These are phyloP conservation scores for Amylostereum areolatum DNA, from an alignment of 1,284 basidiomycete genomes.

Conservation along the genomic window DNA sequence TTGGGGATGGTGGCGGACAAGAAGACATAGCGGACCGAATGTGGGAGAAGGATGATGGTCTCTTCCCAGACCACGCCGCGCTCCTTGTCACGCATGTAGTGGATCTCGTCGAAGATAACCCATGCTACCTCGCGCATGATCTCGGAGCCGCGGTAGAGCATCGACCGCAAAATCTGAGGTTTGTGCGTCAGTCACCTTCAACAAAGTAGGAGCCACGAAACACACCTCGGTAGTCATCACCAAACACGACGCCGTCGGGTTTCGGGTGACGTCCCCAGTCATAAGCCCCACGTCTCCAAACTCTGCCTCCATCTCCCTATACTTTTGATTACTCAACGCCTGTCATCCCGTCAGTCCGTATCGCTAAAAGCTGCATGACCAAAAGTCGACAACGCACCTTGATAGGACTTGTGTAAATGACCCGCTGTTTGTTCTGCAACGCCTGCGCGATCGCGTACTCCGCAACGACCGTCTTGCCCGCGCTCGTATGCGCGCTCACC, in stretches of 20 bases:
- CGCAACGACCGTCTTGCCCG: conserved; percentile 97
- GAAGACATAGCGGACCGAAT: conserved; percentile 96
- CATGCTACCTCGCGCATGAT: conserved; percentile 99
- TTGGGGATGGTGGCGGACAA: conserved; percentile 99
- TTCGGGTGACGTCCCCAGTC: conserved; percentile 99
- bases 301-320: conserved; percentile 93
- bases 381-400: conserved; percentile 42
- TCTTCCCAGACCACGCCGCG: conserved; percentile 86
- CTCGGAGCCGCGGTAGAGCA: conserved; percentile 98
- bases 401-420: conserved; percentile 99
- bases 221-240: conserved; percentile 98
- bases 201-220: neutral
- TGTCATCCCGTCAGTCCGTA: conserved; percentile 27
- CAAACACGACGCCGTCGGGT: conserved; percentile 92
- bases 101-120: conserved; percentile 99
- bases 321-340: conserved; percentile 98
- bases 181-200: neutral
- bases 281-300: conserved; percentile 98
- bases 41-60: conserved; percentile 95
- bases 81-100: conserved; percentile 99
- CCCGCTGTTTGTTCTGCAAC: conserved; percentile 87
- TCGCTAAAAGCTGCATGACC: conserved; percentile 9
- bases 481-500: conserved; percentile 98
- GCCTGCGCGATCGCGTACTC: conserved; percentile 99
- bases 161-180: conserved; percentile 89